A percentile compares a stretch with the other conserved stretches of the same genome.
Evolutionary conservation across 1,284 basidiomycete species (phyloP).

Genomic region (Golubevia pallescens): DNA sequence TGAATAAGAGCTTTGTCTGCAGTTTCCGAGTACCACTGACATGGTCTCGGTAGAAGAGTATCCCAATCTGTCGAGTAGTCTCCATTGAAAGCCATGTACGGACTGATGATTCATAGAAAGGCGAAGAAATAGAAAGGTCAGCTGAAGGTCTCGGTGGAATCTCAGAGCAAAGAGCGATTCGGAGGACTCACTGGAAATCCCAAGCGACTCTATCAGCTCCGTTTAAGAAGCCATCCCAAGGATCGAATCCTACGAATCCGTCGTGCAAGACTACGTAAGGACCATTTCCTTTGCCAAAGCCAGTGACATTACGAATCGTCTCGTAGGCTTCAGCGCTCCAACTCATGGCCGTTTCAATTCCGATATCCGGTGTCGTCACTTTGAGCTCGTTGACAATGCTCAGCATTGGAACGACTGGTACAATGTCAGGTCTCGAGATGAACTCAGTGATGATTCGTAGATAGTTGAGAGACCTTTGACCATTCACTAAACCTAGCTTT

Average conservation of each 20-base stretch:
- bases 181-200: too few relatives aligned
- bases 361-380: background rate
- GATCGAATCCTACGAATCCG: conserved; percentile 13
- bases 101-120: conserved; percentile 4
- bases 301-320: conserved; percentile 29
- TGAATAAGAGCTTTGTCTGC: conserved; percentile 3
- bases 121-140: conserved; percentile 2
- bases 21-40: conserved; percentile 6
- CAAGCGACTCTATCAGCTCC: conserved; percentile 12
- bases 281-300: conserved; percentile 16
- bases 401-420: conserved; percentile 15
- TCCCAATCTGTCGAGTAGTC: conserved; percentile 1
- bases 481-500: conserved; percentile 13
- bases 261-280: conserved; percentile 15
- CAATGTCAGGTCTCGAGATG: conserved; percentile 17
- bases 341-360: conserved; percentile 9
- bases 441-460: conserved; percentile 14
- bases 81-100: conserved; percentile 14
- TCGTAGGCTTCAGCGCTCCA: conserved; percentile 32
- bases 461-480: conserved; percentile 14
- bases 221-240: conserved; percentile 31
- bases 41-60: conserved; percentile 8
- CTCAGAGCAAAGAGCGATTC: too few relatives aligned
- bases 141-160: conserved; percentile 14
- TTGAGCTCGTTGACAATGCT: conserved; percentile 19